Evolutionary conservation across 169 alveolate genomes (phyloP).

Genomic region (Condylostoma magnum): DNA sequence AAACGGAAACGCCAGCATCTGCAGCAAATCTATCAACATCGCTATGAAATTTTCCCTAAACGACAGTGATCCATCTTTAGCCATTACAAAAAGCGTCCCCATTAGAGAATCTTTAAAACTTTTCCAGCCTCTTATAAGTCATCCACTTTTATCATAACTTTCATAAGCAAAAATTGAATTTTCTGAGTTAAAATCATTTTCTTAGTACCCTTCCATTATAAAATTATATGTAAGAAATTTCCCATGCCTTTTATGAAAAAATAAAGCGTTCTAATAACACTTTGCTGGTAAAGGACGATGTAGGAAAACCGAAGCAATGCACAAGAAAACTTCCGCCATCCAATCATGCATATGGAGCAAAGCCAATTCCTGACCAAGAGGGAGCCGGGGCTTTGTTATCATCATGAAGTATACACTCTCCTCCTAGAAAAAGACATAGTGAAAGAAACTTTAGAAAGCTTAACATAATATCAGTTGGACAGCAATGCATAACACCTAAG

Average conservation of each 20-base stretch:
- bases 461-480: not conserved
- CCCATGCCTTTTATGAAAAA: not conserved
- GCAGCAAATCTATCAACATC: constrained; percentile 11
- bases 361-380: constrained; percentile 43
- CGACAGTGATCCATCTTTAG: constrained; percentile 17
- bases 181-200: too few species aligned
- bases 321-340: constrained; percentile 40
- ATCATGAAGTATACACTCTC: constrained; percentile 39
- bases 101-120: constrained; percentile 9
- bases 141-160: too few species aligned
- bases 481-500: not conserved
- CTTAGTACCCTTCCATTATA: too few species aligned
- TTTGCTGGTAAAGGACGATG: constrained; percentile 49
- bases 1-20: constrained; percentile 26
- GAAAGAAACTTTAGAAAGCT: constrained; percentile 10
- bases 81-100: constrained; percentile 32
- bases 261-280: constrained; percentile 16
- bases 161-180: too few species aligned
- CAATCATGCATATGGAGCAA: constrained; percentile 39
- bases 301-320: constrained; percentile 43
- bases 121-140: not conserved
- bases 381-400: constrained; percentile 43
- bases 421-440: not conserved
- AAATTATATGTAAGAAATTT: not conserved
- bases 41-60: not conserved